These are phyloP conservation scores for Achaetomium macrosporum DNA, from an alignment of 2,329 filamentous ascomycete species.

Conservation along the genomic window DNA sequence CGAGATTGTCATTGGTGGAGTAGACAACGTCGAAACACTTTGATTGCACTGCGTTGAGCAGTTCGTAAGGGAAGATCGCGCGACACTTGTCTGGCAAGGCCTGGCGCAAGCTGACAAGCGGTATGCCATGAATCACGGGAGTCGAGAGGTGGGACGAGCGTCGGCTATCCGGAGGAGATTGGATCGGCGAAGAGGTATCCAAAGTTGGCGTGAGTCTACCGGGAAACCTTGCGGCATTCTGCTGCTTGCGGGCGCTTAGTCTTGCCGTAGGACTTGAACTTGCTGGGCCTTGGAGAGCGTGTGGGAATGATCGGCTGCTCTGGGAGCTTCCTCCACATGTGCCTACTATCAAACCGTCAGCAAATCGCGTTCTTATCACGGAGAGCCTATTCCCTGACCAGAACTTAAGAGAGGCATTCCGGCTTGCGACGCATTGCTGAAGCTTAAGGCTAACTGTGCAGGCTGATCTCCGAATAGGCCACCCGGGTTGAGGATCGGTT, in stretches of 20 bases:
- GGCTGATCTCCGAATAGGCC: background rate
- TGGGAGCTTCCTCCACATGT: background rate
- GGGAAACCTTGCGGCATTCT: background rate
- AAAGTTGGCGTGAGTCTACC: background rate
- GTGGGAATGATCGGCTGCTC: background rate
- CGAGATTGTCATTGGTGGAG: slow-evolving; percentile 65
- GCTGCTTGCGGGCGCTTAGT: slow-evolving; percentile 10
- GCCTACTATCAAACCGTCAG: background rate
- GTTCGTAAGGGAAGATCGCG: slow-evolving; percentile 62
- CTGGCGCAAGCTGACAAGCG: slow-evolving; percentile 38
- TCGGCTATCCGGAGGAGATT: background rate
- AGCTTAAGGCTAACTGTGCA: background rate
- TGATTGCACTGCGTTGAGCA: slow-evolving; percentile 80
- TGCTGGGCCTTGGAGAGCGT: background rate
- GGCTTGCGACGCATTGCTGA: background rate
- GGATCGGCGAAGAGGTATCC: background rate
- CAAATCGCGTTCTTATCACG: background rate
- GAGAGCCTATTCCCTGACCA: background rate
- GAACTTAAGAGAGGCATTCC: background rate
- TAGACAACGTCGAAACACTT: slow-evolving; percentile 67
- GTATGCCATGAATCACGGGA: slow-evolving; percentile 35
- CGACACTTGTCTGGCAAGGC: slow-evolving; percentile 64
- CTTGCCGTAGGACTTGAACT: slow-evolving; percentile 19
- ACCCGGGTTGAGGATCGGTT: background rate
- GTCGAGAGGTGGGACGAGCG: slow-evolving; percentile 16